Conservation (phyloP, 202 grass and related monocot species). For the Hordeum pubiflorum region DNA sequence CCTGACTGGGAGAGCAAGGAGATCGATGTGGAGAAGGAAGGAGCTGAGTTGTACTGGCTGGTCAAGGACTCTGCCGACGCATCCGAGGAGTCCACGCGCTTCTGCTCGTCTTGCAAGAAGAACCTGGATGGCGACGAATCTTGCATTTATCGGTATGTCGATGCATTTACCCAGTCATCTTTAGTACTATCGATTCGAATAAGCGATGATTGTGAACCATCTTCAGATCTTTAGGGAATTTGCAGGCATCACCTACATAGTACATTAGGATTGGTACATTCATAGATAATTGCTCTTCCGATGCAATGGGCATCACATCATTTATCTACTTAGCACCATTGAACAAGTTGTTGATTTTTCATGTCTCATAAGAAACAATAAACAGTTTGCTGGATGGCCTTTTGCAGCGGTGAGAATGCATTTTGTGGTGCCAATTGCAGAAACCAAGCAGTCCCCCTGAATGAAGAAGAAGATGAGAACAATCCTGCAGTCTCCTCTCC, state of each 20-base stretch:
- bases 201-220: background rate
- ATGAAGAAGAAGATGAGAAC: conserved; percentile 50
- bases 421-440: conserved; percentile 58
- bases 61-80: conserved; percentile 20
- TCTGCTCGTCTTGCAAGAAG: conserved; percentile 65
- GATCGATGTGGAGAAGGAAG: conserved; percentile 26
- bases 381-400: conserved; percentile 25
- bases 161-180: background rate
- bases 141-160: conserved; percentile 55
- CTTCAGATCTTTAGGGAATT: background rate
- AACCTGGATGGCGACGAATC: conserved; percentile 53
- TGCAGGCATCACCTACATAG: background rate
- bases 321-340: background rate
- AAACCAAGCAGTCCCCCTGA: conserved; percentile 47
- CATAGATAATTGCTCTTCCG: background rate
- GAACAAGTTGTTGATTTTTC: background rate
- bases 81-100: conserved; percentile 28
- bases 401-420: conserved; percentile 54
- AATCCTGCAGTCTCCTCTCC: background rate
- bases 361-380: background rate
- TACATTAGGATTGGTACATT: background rate
- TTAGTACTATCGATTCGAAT: background rate
- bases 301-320: background rate
- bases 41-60: conserved; percentile 45
- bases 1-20: conserved; percentile 18